phyloP scores from a whole-genome alignment of 1,284 basidiomycete genomes.

The Ustilago shanxiensis region DNA sequence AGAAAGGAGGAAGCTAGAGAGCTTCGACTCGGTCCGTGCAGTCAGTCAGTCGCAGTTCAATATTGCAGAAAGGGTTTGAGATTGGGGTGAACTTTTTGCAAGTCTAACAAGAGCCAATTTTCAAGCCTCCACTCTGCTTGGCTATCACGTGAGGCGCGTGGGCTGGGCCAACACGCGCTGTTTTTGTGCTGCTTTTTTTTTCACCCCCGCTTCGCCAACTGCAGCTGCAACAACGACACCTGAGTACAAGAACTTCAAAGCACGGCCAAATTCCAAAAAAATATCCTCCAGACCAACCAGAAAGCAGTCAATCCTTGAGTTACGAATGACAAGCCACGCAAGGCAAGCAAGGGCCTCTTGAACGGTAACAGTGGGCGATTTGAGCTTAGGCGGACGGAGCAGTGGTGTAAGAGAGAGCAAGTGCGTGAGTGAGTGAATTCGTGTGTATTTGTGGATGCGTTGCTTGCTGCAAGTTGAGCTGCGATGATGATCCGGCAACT shows the following conservation, averaged over 20 bases:
- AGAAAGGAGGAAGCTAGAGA: no score
- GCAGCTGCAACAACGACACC: constrained; percentile 17
- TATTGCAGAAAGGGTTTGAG: background rate
- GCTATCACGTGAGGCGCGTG: constrained; percentile 48
- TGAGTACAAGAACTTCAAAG: no score
- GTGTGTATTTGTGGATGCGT: constrained; percentile 11
- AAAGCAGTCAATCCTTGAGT: background rate
- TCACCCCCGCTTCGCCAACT: constrained; percentile 7
- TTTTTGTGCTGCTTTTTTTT: constrained; percentile 27
- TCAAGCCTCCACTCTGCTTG: constrained; percentile 27
- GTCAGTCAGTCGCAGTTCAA: constrained; percentile 5
- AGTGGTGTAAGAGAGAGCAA: constrained; percentile 13
- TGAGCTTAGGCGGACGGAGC: constrained; percentile 1
- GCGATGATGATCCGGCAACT: constrained; percentile 39
- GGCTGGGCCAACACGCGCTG: constrained; percentile 30
- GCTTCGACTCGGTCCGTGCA: constrained; percentile 27
- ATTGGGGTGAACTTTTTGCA: background rate
- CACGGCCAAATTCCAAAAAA: constrained; percentile 16
- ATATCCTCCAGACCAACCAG: constrained; percentile 12
- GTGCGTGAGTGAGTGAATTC: constrained; percentile 8
- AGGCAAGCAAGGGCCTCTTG: background rate
- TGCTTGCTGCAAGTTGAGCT: constrained; percentile 23
- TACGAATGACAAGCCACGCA: background rate
- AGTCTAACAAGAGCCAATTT: constrained; percentile 23
- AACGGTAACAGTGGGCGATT: background rate